Conservation (phyloP, 768 basidiomycete species). For the Kwoniella sp. region DNA sequence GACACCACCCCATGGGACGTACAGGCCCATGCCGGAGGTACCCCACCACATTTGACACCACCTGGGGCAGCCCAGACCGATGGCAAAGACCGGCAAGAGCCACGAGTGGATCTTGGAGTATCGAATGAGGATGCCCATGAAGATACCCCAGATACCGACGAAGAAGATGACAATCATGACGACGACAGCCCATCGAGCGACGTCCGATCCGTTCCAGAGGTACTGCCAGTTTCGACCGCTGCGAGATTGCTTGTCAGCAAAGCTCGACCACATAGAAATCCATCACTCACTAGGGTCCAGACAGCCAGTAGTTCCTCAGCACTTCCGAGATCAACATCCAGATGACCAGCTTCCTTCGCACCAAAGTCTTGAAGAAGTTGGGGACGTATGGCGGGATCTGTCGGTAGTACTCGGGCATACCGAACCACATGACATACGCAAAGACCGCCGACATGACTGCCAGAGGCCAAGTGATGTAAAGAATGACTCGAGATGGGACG, state of each 20-base stretch:
- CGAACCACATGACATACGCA: constrained; percentile 76
- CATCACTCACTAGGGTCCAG: constrained; percentile 39
- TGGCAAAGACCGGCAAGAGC: constrained; percentile 89
- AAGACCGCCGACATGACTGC: constrained; percentile 70
- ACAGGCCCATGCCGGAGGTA: constrained; percentile 84
- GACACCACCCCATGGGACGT: constrained; percentile 85
- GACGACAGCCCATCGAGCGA: constrained; percentile 77
- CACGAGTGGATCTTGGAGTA: constrained; percentile 93
- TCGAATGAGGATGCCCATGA: constrained; percentile 65
- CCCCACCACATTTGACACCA: constrained; percentile 99
- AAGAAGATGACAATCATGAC: constrained; percentile 80
- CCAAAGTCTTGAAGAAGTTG: constrained; percentile 81
- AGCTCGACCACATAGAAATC: constrained; percentile 57
- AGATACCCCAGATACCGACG: constrained; percentile 73
- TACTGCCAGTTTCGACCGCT: constrained; percentile 87
- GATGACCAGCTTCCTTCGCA: constrained; percentile 82
- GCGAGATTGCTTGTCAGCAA: constrained; percentile 50
- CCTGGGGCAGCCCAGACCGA: constrained; percentile 84
- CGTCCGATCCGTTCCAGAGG: constrained; percentile 72
- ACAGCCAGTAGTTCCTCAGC: constrained; percentile 56
- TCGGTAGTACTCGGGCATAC: constrained; percentile 67
- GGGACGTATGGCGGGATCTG: constrained; percentile 91
- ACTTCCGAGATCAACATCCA: constrained; percentile 94
- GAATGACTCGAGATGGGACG: constrained; percentile 78
- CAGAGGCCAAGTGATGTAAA: constrained; percentile 74